Evolutionary conservation across 352 stramenopile species (phyloP).

Genomic region (Aphanomyces cochlioides): DNA sequence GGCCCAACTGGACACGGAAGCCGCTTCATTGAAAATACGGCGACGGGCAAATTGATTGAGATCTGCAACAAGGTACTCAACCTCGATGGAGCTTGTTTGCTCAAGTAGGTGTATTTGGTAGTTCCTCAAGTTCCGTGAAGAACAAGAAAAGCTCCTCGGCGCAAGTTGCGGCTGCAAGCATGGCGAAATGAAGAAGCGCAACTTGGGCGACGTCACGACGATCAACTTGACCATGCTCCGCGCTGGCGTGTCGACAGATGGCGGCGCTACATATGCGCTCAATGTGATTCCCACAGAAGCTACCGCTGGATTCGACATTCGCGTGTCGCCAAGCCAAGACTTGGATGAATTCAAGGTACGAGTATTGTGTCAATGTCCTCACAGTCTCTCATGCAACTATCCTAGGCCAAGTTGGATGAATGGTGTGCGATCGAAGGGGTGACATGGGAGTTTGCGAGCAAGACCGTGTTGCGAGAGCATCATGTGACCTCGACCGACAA

Average conservation of each 20-base stretch:
- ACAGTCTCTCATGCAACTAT: neutral
- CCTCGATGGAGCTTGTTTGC: too few species aligned
- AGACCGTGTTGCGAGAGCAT: conserved; percentile 51
- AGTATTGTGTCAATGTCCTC: neutral
- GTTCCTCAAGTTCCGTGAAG: conserved; percentile 80
- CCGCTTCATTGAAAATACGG: conserved; percentile 93
- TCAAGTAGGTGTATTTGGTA: conserved; percentile 31
- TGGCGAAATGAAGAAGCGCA: conserved; percentile 87
- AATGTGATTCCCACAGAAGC: conserved; percentile 93
- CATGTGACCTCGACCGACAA: conserved; percentile 56
- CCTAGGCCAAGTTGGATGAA: conserved; percentile 74
- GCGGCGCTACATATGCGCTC: conserved; percentile 81
- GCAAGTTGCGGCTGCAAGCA: conserved; percentile 83
- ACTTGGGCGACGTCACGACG: conserved; percentile 93
- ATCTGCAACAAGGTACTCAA: conserved; percentile 62
- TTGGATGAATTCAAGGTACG: conserved; percentile 70
- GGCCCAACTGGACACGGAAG: conserved; percentile 83
- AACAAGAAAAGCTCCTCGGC: conserved; percentile 84
- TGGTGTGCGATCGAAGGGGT: conserved; percentile 86
- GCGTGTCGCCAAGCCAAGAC: conserved; percentile 87
- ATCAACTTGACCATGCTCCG: conserved; percentile 94
- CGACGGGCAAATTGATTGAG: conserved; percentile 91
- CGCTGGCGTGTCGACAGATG: conserved; percentile 81
- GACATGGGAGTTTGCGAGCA: conserved; percentile 70
- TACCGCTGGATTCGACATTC: conserved; percentile 91